phyloP scores from a whole-genome alignment of 2,329 filamentous ascomycete species.

The Chrysoporthe puriensis region DNA sequence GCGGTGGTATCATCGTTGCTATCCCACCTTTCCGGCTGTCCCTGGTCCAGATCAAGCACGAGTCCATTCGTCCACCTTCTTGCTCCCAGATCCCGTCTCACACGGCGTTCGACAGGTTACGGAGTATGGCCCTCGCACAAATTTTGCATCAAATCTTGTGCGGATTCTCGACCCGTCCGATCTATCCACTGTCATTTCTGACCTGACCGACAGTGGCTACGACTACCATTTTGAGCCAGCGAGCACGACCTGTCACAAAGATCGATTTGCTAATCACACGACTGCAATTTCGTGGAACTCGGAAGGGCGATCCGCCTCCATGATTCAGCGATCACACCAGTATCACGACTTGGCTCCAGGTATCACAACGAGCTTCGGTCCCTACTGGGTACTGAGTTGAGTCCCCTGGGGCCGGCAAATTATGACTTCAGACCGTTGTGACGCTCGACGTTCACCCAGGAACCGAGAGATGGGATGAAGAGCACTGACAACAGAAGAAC shows the following conservation, averaged over 20 bases:
- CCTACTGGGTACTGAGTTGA: not conserved
- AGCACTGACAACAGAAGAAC: not conserved
- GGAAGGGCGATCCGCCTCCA: not conserved
- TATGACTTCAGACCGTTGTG: not conserved
- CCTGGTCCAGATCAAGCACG: not conserved
- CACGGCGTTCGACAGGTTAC: not conserved
- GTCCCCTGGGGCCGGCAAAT: not conserved
- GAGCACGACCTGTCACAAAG: slow-evolving; percentile 7
- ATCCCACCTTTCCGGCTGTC: not conserved
- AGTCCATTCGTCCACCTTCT: not conserved
- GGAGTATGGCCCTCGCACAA: not conserved
- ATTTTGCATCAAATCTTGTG: not conserved
- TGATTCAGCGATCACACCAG: not conserved
- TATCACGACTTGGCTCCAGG: not conserved
- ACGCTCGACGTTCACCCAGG: not conserved
- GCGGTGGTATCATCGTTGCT: not conserved
- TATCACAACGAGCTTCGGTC: not conserved
- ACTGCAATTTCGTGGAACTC: slow-evolving; percentile 14
- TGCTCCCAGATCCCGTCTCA: not conserved
- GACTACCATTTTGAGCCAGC: not conserved
- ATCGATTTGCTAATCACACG: not conserved
- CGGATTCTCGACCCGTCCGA: not conserved
- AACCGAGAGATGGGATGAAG: not conserved
- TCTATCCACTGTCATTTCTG: slow-evolving; percentile 13
- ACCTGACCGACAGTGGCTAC: not conserved